Base-by-base conservation (phyloP, 345 rosid species). In the Eucalyptus brandiana region DNA sequence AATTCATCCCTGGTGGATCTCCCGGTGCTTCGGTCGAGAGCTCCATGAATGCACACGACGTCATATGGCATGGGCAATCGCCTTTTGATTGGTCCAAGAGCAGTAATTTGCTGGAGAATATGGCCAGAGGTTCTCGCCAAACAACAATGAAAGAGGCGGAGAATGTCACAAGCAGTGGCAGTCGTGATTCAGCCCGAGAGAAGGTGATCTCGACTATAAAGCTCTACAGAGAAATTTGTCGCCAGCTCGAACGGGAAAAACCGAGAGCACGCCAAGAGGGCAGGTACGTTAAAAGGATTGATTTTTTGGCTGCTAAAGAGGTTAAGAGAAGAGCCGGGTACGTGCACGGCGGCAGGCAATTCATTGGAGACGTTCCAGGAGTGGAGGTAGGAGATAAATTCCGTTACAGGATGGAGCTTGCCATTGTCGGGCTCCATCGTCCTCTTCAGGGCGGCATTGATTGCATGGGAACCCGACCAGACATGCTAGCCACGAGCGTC, bases 321-420 rank as follows among this genome's bases (percentile, higher is more conserved):
- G 54, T 89, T 13, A 87, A 87, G 69, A 26, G 58, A 12, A 45
- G 54, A 42, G n/a, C 19, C 42, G 53, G 30, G 12, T 58, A n/a
- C 34, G 87, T 51, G 32, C 65, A 87, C 51, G 16, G 45, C 7
- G 37, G n/a, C 45, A 18, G 23, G 26, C 83, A 80, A 34, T 47
- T 51, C 44, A 54, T 87, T 3, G 92, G 92, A 40, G 24, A 28
- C 4, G 83, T 90, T 49, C 90, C 92, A 4, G 92, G 92, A 49
- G 89, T 90, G 28, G 89, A 90, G 44, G 44, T 89, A 13, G 92
- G 90, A 16, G 92, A 90, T 86, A 87, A 62, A 50, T 90, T 90
- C 69, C 76, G 87, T 9, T 80, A 89, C 88, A 56, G 92, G 87
- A 49, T 54, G 47, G 92, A 90, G 87, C 86, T 90, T 4, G 24